A percentile compares a stretch with the other conserved stretches of the same genome.
phyloP scores from a whole-genome alignment of 2,329 filamentous ascomycete species.

The Dichotomopilus funicola region DNA sequence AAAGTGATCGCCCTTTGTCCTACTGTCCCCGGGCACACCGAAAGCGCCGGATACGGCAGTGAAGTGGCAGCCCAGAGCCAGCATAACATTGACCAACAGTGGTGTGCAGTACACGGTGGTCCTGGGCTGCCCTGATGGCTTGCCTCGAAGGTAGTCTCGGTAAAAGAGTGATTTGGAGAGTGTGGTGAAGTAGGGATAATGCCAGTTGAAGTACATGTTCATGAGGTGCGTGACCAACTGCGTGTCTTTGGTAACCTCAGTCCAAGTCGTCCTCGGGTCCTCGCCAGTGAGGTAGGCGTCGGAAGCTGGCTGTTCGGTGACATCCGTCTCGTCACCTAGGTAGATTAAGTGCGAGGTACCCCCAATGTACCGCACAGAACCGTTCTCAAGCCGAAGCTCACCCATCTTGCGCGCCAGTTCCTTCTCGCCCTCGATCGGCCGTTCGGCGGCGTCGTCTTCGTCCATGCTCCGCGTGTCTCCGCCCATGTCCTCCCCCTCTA shows the following conservation, averaged over 20 bases:
- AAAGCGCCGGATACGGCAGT: slow-evolving; percentile 69
- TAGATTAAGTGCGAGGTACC: slow-evolving; percentile 93
- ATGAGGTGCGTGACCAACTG: slow-evolving; percentile 79
- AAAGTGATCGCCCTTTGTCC: slow-evolving; percentile 91
- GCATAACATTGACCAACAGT: slow-evolving; percentile 86
- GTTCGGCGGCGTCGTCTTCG: slow-evolving; percentile 33
- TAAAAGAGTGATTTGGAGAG: slow-evolving; percentile 83
- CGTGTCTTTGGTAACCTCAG: slow-evolving; percentile 71
- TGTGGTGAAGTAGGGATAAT: slow-evolving; percentile 93
- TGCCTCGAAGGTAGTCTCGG: slow-evolving; percentile 72
- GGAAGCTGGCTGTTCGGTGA: slow-evolving; percentile 36
- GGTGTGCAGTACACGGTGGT: slow-evolving; percentile 76
- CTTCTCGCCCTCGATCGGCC: slow-evolving; percentile 55
- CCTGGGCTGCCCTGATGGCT: slow-evolving; percentile 44
- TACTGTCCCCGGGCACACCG: slow-evolving; percentile 63
- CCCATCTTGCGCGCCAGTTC: slow-evolving; percentile 91
- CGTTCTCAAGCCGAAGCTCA: slow-evolving; percentile 79
- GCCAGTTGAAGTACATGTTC: slow-evolving; percentile 98
- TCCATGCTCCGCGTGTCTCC: slow-evolving; percentile 35
- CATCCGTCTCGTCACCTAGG: slow-evolving; percentile 46
- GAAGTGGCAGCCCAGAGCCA: slow-evolving; percentile 90
- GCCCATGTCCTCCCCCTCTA: slow-evolving; percentile 34
- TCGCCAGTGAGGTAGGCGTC: slow-evolving; percentile 47
- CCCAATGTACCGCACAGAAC: slow-evolving; percentile 82
- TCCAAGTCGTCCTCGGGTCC: slow-evolving; percentile 79